Evolutionary conservation across 2,329 filamentous ascomycete genomes (phyloP), one percentile per base, ranked within the genome.

Genomic region (Neophaeococcomyces aloes): DNA sequence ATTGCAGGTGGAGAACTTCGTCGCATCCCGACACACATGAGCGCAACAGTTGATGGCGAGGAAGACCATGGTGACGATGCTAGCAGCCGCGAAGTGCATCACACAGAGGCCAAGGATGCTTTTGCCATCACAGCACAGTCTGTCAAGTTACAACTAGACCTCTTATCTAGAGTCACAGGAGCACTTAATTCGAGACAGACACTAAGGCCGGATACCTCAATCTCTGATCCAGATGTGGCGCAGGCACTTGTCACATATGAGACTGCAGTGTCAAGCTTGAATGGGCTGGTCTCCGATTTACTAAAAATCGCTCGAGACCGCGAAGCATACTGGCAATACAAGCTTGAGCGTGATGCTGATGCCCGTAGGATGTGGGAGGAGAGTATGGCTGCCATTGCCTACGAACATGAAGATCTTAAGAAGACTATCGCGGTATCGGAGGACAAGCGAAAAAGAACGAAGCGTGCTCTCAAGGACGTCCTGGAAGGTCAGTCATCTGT

Each of bases 281-380:
- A 88, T 48, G 81, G 78, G 1, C 74, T 96, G 7, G 75, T 96
- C 46, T 81, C 84, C 15, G 87, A 95, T 60, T 71, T 98, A 7
- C 70, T 95, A 36, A 86, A 88, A 39, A 96, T 98, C 57, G 89
- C 88, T 7, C 81, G 84, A 56, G 91, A 98, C 59, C 83, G 93
- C 40, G 91, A 98, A 63, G 80, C 86, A 1, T 94, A 94, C 61
- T 98, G 91, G 91, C 89, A 96, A 62, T 93, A 94, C 60, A 81
- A 88, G 11, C 71, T 98, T 31, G 88, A 94, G 54, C 81, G 87
- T 42, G 91, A 98, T 65, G 81, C 81, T 33, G 86, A 94, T 59
- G 82, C 96, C 66, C 79, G 91, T 29, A 81, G 85, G 47, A 85
- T 98, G 78, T 98, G 91, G 91, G 91, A 98, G 65, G 91, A 98